Evolutionary conservation across 306 rosid species (phyloP), one percentile per base, ranked within the genome.

Genomic region (Astragalus glycyphyllos): DNA sequence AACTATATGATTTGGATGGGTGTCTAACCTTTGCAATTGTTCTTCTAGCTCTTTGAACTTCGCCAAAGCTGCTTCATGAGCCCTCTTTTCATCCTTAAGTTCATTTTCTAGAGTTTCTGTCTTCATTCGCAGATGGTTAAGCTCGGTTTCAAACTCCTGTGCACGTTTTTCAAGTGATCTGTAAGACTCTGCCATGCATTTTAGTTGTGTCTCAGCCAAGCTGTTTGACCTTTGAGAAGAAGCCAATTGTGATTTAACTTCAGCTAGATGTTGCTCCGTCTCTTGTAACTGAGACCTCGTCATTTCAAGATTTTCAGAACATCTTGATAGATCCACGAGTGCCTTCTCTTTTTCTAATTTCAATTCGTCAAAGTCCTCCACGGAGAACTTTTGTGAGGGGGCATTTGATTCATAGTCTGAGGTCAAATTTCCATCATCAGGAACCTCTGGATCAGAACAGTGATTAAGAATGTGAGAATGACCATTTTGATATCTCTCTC

Each of bases 121-220:
- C 87, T 87, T 95, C 41, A 65, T 80, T 38, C 69, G 85, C 59
- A 91, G 80, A 76, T 85, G 86, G 70, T 85, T 89, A 80, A 89
- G 71, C 66, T 95, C 92, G 57, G 91, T 87, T 77, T 91, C 97
- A 74, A 89, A 82, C 71, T 91, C 99, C 29, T 81, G 83, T 15
- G 96, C 82, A 35, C 88, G 88, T 31, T 80, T 78, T 84, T 95
- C 99, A 62, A 95, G 95, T 69, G 96, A 86, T 77, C 97, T 80
- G 81, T 95, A 95, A 2, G 99, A 95, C 77, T 95, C 97, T 50
- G 93, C 92, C 99, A 95, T 91, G 51, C 99, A 95, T 86, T 89
- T 95, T 57, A 95, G 86, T 86, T 95, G 99, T 0, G 99, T 95
- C 82, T 95, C 99, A 31, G 91, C 64, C 72, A 95, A 76, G 85